Percentiles rank a stretch among this genome's conserved stretches.
Conservation (phyloP, 2,329 filamentous ascomycete genomes). For the Epichloe typhina region DNA sequence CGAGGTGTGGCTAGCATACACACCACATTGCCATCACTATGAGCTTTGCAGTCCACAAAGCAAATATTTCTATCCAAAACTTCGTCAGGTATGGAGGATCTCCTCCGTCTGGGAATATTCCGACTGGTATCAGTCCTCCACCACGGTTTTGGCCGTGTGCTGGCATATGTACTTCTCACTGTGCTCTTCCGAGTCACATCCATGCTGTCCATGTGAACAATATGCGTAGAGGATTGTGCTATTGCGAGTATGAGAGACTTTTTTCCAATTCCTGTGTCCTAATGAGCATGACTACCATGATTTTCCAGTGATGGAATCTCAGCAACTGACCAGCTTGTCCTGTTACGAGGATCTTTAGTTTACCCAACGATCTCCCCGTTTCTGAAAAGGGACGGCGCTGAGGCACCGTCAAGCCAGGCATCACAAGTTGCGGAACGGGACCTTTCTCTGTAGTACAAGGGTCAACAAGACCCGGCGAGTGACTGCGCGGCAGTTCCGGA, state of each 20-base stretch:
- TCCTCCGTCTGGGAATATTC: slow-evolving; percentile 41
- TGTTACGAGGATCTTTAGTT: slow-evolving; percentile 78
- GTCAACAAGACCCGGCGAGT: slow-evolving; percentile 10
- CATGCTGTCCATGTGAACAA: slow-evolving; percentile 78
- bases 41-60: slow-evolving; percentile 76
- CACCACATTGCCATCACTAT: slow-evolving; percentile 39
- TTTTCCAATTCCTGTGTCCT: slow-evolving; percentile 64
- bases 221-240: slow-evolving; percentile 74
- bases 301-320: not conserved
- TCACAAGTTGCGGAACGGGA: slow-evolving; percentile 68
- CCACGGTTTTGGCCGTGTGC: slow-evolving; percentile 69
- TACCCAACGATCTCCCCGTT: slow-evolving; percentile 69
- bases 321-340: slow-evolving; percentile 53
- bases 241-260: slow-evolving; percentile 82
- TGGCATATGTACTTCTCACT: slow-evolving; percentile 61
- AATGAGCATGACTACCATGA: not conserved
- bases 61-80: slow-evolving; percentile 85
- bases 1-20: slow-evolving; percentile 10
- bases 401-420: slow-evolving; percentile 92
- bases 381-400: slow-evolving; percentile 79
- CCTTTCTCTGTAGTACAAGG: not conserved
- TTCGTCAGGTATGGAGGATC: slow-evolving; percentile 52
- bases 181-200: slow-evolving; percentile 16
- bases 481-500: slow-evolving; percentile 10
- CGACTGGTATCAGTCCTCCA: slow-evolving; percentile 81